Evolutionary conservation across 2,329 filamentous ascomycete species (phyloP), one percentile per base, ranked within the genome.

Genomic region (Aureobasidium sp.): DNA sequence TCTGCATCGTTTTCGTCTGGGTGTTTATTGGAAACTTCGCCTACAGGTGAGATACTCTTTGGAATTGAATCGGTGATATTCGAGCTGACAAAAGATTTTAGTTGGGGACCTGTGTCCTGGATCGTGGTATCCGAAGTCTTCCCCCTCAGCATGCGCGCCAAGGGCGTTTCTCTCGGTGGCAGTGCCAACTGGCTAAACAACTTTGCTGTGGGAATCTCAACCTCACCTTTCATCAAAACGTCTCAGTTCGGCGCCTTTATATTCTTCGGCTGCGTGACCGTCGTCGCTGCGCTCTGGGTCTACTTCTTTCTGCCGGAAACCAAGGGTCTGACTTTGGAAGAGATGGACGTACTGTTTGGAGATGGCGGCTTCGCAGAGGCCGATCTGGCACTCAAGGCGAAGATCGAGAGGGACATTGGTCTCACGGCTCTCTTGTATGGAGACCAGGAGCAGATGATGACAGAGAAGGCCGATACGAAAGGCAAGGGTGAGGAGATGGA

Each of bases 21-120:
- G 78, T 91, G 1, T 91, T 88, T 65, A 83, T 88, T 22, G 77
- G 88, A 35, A 82, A 89, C 70, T 91, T 91, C 68, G 88, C 86
- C 31, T 90, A 89, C 70, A 57, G 50, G 50, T 54, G 31, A 29
- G 50, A 15, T 24, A 6, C 12, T 19, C 14, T 1, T 14, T 3
- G 2, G 5, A 11, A 7, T 9, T 6, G 7, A 3, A 15, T 42
- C 11, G 1, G 8, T 31, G 15, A 9, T 52, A 3, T 24, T 24
- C 5, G 17, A 6, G 2, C 50, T 54, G 7, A 40, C 50, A 29
- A 31, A 54, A n/a, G n/a, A n/a, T 14, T 12, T 1, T 5, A 54
- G 53, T 45, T 91, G 88, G 88, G 86, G 87, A 17, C 61, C 61
- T 8, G 61, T 62, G 3, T 50, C 61, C 3, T 62, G 61, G 61